Base-by-base conservation (phyloP, 164 flowering plant species). In the Nelumbo lutea region DNA sequence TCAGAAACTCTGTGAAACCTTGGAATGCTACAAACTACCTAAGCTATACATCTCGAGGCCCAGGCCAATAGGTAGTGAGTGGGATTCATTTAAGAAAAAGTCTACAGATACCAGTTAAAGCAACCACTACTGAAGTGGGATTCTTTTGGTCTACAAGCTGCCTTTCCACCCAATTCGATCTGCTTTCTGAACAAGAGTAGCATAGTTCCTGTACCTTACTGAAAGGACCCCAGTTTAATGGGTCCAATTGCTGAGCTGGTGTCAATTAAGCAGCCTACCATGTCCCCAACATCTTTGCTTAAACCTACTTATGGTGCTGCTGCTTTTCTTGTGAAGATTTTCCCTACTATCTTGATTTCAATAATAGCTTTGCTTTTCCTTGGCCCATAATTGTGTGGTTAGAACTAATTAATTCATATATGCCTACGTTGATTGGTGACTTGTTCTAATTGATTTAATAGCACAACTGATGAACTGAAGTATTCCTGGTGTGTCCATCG, bases 341-440 rank as follows among this genome's bases (percentile, higher is more conserved):
- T 59, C 8, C 47, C 27, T 11, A 50, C 59, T 42, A 59, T 59
- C 59, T 59, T 65, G 64, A 71, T 71, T 65, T 71, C 67, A 65
- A 46, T 68, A 59, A 65, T 15, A 27, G 27, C 27, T 27, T 27
- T 27, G 27, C 64, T 39, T 57, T 15, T 15, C 61, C 53, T 64
- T 46, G 39, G 44, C 53, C 46, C 56, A 64, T 51, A 40, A 55
- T 67, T 6, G 41, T 67, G 62, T 67, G 71, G 42, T 62, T 47
- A 59, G 61, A 38, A 45, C 65, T 42, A 65, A 45, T 60, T 42
- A 65, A 65, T 15, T 51, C 65, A 64, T 51, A 47, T 57, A 6
- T 48, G 44, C 50, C 14, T 59, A 48, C 56, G 51, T 38, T 14
- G 7, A 69, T 64, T 47, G 66, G 8, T 53, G 48, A 13, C 44